Percentiles rank a stretch among this genome's conserved stretches.
These are phyloP conservation scores for Termitomyces sp. DNA, from an alignment of 768 basidiomycete genomes.

Conservation along the genomic window DNA sequence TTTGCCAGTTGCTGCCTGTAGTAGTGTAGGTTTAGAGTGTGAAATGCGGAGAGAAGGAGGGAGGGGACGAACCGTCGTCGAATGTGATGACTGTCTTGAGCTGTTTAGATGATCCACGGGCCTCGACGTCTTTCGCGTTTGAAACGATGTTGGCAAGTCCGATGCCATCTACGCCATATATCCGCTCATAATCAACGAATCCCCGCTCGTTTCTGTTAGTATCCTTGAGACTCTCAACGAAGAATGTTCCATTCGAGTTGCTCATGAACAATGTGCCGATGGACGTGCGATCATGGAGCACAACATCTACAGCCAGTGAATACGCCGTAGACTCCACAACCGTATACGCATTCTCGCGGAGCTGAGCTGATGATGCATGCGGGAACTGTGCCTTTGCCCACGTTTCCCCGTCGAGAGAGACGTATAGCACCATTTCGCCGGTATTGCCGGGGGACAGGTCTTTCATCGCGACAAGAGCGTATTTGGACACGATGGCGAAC, in stretches of 20 bases:
- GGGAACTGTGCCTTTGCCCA: constrained; percentile 95
- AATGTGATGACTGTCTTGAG: constrained; percentile 83
- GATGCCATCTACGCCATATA: constrained; percentile 86
- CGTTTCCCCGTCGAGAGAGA: constrained; percentile 74
- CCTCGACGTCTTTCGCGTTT: constrained; percentile 84
- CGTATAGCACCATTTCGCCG: constrained; percentile 83
- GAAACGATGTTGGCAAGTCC: constrained; percentile 86
- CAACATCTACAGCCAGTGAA: constrained; percentile 92
- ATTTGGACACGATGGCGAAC: constrained; percentile 91
- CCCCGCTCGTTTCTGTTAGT: constrained; percentile 90
- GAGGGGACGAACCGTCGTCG: constrained; percentile 55
- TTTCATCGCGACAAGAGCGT: constrained; percentile 86
- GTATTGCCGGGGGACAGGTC: constrained; percentile 53
- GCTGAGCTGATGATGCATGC: constrained; percentile 73
- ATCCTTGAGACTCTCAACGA: constrained; percentile 85
- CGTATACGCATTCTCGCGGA: constrained; percentile 93
- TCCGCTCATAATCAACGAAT: constrained; percentile 90
- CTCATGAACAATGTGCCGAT: constrained; percentile 94
- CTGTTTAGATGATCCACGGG: constrained; percentile 63
- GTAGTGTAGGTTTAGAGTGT: constrained; percentile 18
- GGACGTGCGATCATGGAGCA: constrained; percentile 59
- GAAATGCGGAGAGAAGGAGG: background rate
- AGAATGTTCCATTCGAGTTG: constrained; percentile 95
- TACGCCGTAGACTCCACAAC: constrained; percentile 93
- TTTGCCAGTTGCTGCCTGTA: constrained; percentile 69